These are phyloP conservation scores for Alternaria brassicicola DNA, from an alignment of 2,329 filamentous ascomycete species.

Conservation along the genomic window DNA sequence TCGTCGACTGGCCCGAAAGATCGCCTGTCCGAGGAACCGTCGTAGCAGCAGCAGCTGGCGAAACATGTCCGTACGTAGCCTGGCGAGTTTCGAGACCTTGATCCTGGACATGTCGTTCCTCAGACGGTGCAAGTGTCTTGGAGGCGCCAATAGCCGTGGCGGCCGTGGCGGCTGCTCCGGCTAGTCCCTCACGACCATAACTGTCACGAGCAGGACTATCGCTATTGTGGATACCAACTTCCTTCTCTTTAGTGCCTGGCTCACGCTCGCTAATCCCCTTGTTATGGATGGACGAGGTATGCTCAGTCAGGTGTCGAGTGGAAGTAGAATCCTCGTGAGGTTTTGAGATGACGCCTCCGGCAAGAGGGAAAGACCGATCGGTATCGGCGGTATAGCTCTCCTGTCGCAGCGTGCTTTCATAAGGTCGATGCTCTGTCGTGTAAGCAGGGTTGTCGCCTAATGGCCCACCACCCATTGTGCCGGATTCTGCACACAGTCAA, in stretches of 20 bases:
- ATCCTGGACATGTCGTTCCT: slow-evolving; percentile 7
- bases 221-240: slow-evolving; percentile 16
- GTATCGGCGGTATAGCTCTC: slow-evolving; percentile 29
- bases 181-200: slow-evolving; percentile 35
- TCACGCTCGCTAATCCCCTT: slow-evolving; percentile 13
- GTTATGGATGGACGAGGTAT: slow-evolving; percentile 4
- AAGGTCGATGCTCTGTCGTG: slow-evolving; percentile 7
- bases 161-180: slow-evolving; percentile 37
- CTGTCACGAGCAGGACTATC: slow-evolving; percentile 18
- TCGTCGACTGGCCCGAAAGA: background rate
- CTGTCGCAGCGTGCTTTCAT: slow-evolving; percentile 16
- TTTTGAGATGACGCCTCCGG: slow-evolving; percentile 37
- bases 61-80: slow-evolving; percentile 3
- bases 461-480: slow-evolving; percentile 3
- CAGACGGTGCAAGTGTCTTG: slow-evolving; percentile 10
- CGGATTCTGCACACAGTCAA: slow-evolving; percentile 19
- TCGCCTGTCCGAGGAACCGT: background rate
- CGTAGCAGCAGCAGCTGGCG: background rate
- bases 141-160: slow-evolving; percentile 34
- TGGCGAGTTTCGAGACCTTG: slow-evolving; percentile 7
- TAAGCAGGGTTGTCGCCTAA: background rate
- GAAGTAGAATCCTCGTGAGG: background rate
- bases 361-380: slow-evolving; percentile 46
- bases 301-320: slow-evolving; percentile 7
- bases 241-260: slow-evolving; percentile 30